Evolutionary conservation across 257 asterid genomes (phyloP), one percentile per base, ranked within the genome.

Genomic region (Solanum tacnaense): DNA sequence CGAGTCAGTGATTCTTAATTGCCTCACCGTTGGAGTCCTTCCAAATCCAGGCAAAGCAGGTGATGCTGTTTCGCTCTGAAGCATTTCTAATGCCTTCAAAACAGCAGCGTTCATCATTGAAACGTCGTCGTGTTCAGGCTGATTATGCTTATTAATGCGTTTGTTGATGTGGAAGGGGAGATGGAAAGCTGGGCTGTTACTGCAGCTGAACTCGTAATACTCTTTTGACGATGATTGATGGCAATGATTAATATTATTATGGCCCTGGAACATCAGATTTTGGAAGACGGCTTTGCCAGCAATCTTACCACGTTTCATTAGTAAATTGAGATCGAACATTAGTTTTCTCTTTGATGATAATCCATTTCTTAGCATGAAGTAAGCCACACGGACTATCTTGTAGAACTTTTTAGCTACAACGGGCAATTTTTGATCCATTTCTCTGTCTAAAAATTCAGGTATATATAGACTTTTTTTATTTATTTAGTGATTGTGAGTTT

Each of bases 171-270:
- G 76, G 41, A 93, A 91, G 12, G 94, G 94, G 29, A 91, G 90
- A 56, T 65, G 90, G 86, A 91, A 84, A 90, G 83, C 78, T 78
- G 91, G 94, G 86, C 94, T 94, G 92, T 89, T 90, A 35, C 96
- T 91, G 94, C 98, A 95, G 91, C 98, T 96, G 91, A 94, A 95
- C 92, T 96, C 98, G 89, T 94, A 92, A 96, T 94, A 92, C 91
- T 93, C 96, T 32, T 79, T 71, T 0, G 91, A 21, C 5, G 87
- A 0, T 44, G 91, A 34, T 36, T 27, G 68, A 13, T 81, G 15
- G 15, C 58, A 12, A 0, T 76, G 16, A 0, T 41, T 7, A 1
- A 0, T 71, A 18, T 7, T 72, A 9, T 16, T 46, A 70, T 44
- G 21, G 18, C 4, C 84, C 16, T 88, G 87, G 73, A 86, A 86